Evolutionary conservation across 768 basidiomycete species (phyloP), one percentile per base, ranked within the genome.

Genomic region (Russula emetica): DNA sequence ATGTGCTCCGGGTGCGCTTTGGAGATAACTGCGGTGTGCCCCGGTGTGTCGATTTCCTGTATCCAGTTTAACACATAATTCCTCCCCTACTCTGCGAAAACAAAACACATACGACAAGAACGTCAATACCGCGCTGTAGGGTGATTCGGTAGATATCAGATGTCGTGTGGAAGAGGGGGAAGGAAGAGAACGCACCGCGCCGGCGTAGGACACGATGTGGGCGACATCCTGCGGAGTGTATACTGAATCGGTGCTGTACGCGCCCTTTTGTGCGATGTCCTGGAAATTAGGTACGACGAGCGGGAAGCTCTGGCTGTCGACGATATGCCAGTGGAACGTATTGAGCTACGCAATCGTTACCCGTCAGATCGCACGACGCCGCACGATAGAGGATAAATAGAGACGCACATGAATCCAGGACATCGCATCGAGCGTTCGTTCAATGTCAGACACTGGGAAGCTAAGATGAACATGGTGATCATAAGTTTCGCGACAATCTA

Each of bases 11-110:
- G 92, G 70, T 90, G 82, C 0, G 87, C 79, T 9, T 76, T 68
- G 2, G 79, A 79, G 44, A 94, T 86, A 34, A 79, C 74, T 0
- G 86, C 78, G 2, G 90, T 90, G 73, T 94, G 93, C 0, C 92
- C 92, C 0, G 92, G 92, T 2, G 83, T 88, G 71, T 93, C 93
- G 57, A 94, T 82, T 77, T 93, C 92, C 83, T 85, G 40, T 26
- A 91, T 69, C 4, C 24, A 92, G 7, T 44, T 44, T 10, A 36
- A 11, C 20, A 55, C n/a, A 22, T 2, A 22, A 22, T 30, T 54
- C 20, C 11, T 13, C 11, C 10, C 34, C 2, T 34, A 13, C 9
- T 4, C 8, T 5, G 47, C 4, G 10, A 10, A 22, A n/a, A n/a
- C n/a, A n/a, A n/a, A 22, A 28, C 0, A 64, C 63, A 16, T 66